Base-by-base conservation (phyloP, 2,329 filamentous ascomycete species). In the Aspergillus neotritici region DNA sequence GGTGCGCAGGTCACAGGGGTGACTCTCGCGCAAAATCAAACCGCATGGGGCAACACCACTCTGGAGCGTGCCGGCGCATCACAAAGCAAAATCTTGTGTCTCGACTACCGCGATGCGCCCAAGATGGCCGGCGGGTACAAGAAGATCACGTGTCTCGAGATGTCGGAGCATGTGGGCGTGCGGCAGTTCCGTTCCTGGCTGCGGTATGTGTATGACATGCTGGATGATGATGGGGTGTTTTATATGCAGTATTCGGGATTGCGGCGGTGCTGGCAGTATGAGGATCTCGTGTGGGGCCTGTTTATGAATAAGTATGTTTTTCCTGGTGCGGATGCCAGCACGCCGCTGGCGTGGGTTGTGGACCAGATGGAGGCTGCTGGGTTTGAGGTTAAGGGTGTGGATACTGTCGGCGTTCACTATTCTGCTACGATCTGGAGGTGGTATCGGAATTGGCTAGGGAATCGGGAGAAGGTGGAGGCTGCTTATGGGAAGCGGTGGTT, bases 221-320 rank as follows among this genome's bases (percentile, higher is more conserved):
- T 94, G 38, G 84, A 94, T 47, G 89, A 94, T 54, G 87, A 94
- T 54, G 88, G 88, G 62, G 77, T 84, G 54, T 90, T 94, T 73
- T 93, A 88, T 76, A 77, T 94, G 43, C 89, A 94, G 70, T 85
- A 89, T 56, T 86, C 87, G 53, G 88, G 89, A 67, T 77, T 95
- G 46, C 81, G 88, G 56, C 88, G 89, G 74, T 72, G 76, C 49
- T 94, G 88, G 89, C 89, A 94, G 69, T 94, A 91, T 60, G 87
- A 94, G 74, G 88, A 94, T 70, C 78, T 94, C 41, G 84, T 87
- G 66, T 94, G 89, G 88, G 88, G 88, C 61, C 76, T 94, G 41
- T 94, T 91, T 76, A 87, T 94, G 86, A 94, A 94, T 80, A 94
- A 91, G 75, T 93, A 94, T 69, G 76, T 94, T 64, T 95, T 94